Conservation (phyloP, 805 yeast genomes). For the Kurtzmaniella fragi region DNA sequence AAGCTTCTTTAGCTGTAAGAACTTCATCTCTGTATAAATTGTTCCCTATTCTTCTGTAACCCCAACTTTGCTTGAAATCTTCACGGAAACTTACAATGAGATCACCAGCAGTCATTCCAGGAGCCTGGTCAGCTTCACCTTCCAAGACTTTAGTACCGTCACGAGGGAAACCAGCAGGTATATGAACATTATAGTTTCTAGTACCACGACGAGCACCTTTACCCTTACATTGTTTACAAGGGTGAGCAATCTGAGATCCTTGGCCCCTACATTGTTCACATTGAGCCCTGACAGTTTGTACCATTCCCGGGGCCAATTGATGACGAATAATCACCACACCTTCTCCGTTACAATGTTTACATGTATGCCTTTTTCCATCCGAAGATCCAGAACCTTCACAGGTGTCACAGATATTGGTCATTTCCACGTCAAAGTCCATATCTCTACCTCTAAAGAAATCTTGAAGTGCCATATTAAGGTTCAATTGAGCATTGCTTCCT, state of each 20-base stretch:
- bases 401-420: conserved; percentile 70
- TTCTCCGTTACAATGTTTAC: conserved; percentile 67
- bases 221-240: conserved; percentile 72
- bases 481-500: conserved; percentile 61
- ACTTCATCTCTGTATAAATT: conserved; percentile 79
- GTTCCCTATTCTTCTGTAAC: conserved; percentile 76
- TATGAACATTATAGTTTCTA: conserved; percentile 54
- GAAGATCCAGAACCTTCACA: conserved; percentile 86
- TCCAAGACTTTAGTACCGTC: conserved; percentile 51
- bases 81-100: conserved; percentile 60
- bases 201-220: conserved; percentile 50
- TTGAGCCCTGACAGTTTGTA: conserved; percentile 73
- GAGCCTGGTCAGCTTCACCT: conserved; percentile 82
- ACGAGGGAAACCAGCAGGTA: conserved; percentile 69
- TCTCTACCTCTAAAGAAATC: conserved; percentile 71
- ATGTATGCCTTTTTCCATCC: conserved; percentile 65
- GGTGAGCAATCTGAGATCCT: conserved; percentile 61
- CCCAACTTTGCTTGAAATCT: conserved; percentile 54
- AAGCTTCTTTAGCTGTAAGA: conserved; percentile 65
- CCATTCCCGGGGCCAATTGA: conserved; percentile 86
- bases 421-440: conserved; percentile 53
- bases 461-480: conserved; percentile 50
- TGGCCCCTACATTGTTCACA: conserved; percentile 81
- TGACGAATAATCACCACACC: conserved; percentile 64
- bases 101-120: conserved; percentile 82